These are phyloP conservation scores for Saccharomycopsis lassenensis DNA, from an alignment of 805 yeast species.

Conservation along the genomic window DNA sequence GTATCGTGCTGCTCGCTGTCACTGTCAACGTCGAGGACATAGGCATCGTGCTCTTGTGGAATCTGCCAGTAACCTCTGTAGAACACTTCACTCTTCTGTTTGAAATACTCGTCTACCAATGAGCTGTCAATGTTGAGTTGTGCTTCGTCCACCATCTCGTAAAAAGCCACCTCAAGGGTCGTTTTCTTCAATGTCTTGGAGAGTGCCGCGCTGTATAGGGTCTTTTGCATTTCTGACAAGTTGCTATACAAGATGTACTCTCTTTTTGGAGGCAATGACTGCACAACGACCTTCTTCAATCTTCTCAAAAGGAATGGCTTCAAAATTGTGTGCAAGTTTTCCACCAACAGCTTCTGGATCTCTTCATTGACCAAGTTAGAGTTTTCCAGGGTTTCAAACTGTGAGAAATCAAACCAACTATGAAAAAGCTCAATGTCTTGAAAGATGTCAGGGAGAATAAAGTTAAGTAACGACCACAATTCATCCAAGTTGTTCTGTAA, in stretches of 20 bases:
- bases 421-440: constrained; percentile 84
- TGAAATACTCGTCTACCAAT: too few species aligned
- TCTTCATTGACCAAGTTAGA: constrained; percentile 29
- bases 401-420: constrained; percentile 79
- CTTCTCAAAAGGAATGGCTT: constrained; percentile 83
- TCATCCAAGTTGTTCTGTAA: constrained; percentile 84
- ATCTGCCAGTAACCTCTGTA: too few species aligned
- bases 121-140: too few species aligned
- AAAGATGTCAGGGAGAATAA: constrained; percentile 86
- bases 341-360: constrained; percentile 50
- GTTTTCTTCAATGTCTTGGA: constrained; percentile 32
- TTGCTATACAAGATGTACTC: constrained; percentile 76
- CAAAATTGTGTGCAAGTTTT: constrained; percentile 74
- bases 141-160: constrained; percentile 40
- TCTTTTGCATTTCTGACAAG: constrained; percentile 50
- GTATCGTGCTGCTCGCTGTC: too few species aligned
- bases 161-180: constrained; percentile 36
- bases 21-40: too few species aligned
- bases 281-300: constrained; percentile 58
- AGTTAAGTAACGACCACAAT: constrained; percentile 85
- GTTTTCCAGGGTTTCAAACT: constrained; percentile 19
- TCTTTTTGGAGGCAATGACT: constrained; percentile 72
- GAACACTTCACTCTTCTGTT: constrained; percentile 1
- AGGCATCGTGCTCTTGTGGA: too few species aligned
- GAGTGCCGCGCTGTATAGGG: constrained; percentile 46